Evolutionary conservation across 352 stramenopile species (phyloP).

Genomic region (Globisporangium heterothallicum): DNA sequence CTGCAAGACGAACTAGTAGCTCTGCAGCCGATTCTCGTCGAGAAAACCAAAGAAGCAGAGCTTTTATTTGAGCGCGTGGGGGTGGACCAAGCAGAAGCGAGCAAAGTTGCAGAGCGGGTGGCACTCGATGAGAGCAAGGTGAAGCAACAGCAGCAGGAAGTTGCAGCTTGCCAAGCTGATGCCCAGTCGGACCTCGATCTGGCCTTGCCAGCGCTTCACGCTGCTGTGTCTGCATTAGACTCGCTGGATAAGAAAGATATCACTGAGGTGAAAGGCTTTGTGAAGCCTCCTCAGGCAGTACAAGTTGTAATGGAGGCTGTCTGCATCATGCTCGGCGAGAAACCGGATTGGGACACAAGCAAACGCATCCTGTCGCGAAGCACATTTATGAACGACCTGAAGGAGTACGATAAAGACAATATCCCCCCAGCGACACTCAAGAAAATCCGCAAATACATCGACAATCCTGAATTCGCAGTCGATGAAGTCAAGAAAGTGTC

Average conservation of each 20-base stretch:
- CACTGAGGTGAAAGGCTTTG: conserved; percentile 81
- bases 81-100: conserved; percentile 55
- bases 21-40: conserved; percentile 69
- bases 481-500: conserved; percentile 84
- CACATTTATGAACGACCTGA: conserved; percentile 78
- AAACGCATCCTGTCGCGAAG: conserved; percentile 71
- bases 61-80: conserved; percentile 51
- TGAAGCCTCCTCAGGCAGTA: conserved; percentile 77
- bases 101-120: conserved; percentile 41
- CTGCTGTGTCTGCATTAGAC: conserved; percentile 68
- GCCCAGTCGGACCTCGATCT: conserved; percentile 70
- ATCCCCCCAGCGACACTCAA: conserved; percentile 62
- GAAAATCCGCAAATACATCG: conserved; percentile 75
- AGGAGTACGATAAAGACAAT: conserved; percentile 84
- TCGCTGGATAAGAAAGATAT: conserved; percentile 86
- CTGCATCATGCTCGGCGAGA: conserved; percentile 84
- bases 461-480: conserved; percentile 76
- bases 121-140: conserved; percentile 52
- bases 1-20: conserved; percentile 77
- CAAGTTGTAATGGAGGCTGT: conserved; percentile 86
- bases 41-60: conserved; percentile 60
- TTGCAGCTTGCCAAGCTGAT: conserved; percentile 58
- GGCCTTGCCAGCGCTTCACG: conserved; percentile 68
- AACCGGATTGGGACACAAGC: conserved; percentile 79
- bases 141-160: conserved; percentile 59